Evolutionary conservation across 345 rosid genomes (phyloP), one percentile per base, ranked within the genome.

Genomic region (Populus davidiana): DNA sequence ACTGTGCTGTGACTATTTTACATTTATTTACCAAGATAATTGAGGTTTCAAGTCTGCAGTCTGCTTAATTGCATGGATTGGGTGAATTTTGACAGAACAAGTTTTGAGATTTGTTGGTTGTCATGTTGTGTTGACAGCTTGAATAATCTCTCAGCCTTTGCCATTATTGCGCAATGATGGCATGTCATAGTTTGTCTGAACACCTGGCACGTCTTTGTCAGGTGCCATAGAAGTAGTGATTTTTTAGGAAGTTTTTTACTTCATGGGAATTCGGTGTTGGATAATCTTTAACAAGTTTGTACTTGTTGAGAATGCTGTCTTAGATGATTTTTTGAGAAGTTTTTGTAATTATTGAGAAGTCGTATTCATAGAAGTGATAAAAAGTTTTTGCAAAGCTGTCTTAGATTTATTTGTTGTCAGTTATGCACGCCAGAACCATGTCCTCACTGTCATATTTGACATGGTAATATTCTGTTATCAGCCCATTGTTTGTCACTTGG

Each of bases 401-500:
- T 56, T 10, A n/a, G 13, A 59, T 62, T 17, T 63, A 63, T 20
- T 25, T 75, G 47, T 38, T 65, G 8, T 65, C 27, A 23, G 12
- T 35, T 67, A 21, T 52, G 50, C 21, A 68, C 43, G 5, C 29
- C 68, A 16, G 21, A 47, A 44, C 59, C 10, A 29, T n/a, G n/a
- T 23, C n/a, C 54, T 18, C 17, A 5, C 67, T 27, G 23, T 14
- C 69, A 49, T 27, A 52, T 75, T 56, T 75, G 81, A 68, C 67
- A 41, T 61, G 71, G 52, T 69, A 20, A 12, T 79, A 11, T 76
- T 80, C 77, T 72, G 65, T 29, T 73, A 81, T 78, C 86, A 96
- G 99, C 86, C 99, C 98, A 70, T 84, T 96, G 87, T 96, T 96
- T 84, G 99, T 96, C 61, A 96, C 98, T 18, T 96, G 99, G 99